A percentile compares a stretch with the other conserved stretches of the same genome.
These are phyloP conservation scores for Viola pubescens DNA, from an alignment of 441 rosid species.

Conservation along the genomic window DNA sequence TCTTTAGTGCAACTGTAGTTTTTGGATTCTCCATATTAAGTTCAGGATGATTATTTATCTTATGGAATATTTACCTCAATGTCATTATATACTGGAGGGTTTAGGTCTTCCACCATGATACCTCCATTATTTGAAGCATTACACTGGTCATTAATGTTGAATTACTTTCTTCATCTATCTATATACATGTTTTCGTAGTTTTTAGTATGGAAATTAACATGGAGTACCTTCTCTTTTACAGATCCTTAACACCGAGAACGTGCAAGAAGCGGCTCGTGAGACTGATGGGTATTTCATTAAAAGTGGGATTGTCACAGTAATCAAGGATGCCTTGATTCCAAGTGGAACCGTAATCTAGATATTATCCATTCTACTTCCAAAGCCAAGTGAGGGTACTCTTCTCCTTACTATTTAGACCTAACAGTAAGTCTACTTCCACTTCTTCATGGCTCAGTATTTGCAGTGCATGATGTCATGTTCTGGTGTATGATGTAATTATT, in stretches of 20 bases:
- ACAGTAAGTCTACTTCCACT: slow-evolving; percentile 5
- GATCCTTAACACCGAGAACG: slow-evolving; percentile 67
- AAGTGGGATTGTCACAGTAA: slow-evolving; percentile 88
- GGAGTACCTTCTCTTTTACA: slow-evolving; percentile 16
- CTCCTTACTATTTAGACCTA: not conserved
- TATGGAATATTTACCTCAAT: not conserved
- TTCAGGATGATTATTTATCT: not conserved
- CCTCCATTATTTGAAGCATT: not conserved
- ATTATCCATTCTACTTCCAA: not conserved
- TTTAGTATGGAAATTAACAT: not conserved
- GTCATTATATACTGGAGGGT: not conserved
- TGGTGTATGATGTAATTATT: slow-evolving; percentile 13
- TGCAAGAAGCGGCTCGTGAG: slow-evolving; percentile 94
- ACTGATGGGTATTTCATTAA: slow-evolving; percentile 93
- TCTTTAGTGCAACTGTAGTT: not conserved
- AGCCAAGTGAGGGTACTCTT: not conserved
- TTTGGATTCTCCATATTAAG: not conserved
- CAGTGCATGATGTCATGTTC: slow-evolving; percentile 8
- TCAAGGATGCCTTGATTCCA: slow-evolving; percentile 91
- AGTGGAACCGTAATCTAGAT: slow-evolving; percentile 68
- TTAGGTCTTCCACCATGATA: not conserved
- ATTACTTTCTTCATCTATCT: not conserved
- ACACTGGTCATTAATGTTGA: not conserved
- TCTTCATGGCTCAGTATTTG: slow-evolving; percentile 5
- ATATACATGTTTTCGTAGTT: not conserved